Percentiles rank a stretch among this genome's conserved stretches.
These are phyloP conservation scores for Zelonia costaricensis DNA, from an alignment of 208 protist species.

Conservation along the genomic window DNA sequence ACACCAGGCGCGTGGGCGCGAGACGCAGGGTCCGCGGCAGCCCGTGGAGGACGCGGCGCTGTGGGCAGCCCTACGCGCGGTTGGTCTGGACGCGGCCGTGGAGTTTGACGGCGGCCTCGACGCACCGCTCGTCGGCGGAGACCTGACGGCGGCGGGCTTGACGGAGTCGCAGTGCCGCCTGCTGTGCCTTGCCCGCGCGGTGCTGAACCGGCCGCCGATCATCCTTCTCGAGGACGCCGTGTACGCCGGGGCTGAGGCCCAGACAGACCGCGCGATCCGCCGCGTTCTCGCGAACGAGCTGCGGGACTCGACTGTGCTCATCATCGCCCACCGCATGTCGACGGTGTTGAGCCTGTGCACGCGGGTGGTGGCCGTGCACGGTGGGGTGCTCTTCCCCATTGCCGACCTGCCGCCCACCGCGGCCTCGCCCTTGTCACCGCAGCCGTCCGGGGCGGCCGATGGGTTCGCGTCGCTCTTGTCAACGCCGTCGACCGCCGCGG, in stretches of 20 bases:
- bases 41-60: conserved; percentile 37
- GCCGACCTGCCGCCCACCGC: conserved; percentile 13
- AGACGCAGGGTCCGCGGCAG: conserved; percentile 8
- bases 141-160: conserved; percentile 47
- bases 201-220: conserved; percentile 84
- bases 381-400: conserved; percentile 35
- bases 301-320: conserved; percentile 90
- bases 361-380: conserved; percentile 76
- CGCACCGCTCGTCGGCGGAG: conserved; percentile 51
- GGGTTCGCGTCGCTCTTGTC: background rate
- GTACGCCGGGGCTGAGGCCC: conserved; percentile 64
- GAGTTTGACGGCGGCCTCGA: conserved; percentile 45
- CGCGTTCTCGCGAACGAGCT: conserved; percentile 85
- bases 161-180: conserved; percentile 93
- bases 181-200: conserved; percentile 93
- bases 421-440: background rate
- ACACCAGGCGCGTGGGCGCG: background rate
- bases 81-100: conserved; percentile 35
- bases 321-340: conserved; percentile 95
- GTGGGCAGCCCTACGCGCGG: conserved; percentile 49
- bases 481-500: background rate
- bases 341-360: conserved; percentile 91
- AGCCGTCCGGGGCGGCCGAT: background rate
- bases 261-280: conserved; percentile 83
- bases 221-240: conserved; percentile 95